Evolutionary conservation across 2,329 filamentous ascomycete genomes (phyloP).

Genomic region (Cercospora sesami): DNA sequence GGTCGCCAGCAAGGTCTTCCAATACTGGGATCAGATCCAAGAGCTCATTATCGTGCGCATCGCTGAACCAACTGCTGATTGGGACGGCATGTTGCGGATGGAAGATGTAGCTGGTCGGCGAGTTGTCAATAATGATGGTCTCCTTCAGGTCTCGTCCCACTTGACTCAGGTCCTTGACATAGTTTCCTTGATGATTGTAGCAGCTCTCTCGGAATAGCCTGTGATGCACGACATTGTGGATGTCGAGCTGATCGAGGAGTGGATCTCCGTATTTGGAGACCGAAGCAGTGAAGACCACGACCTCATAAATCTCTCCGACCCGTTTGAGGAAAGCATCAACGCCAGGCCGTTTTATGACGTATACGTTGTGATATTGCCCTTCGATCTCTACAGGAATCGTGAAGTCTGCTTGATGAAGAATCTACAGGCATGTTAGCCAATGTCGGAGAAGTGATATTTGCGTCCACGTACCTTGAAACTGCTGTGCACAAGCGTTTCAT

Average conservation of each 20-base stretch:
- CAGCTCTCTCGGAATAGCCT: slow-evolving; percentile 96
- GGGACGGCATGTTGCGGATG: slow-evolving; percentile 98
- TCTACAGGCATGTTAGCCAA: slow-evolving; percentile 55
- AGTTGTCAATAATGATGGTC: slow-evolving; percentile 99
- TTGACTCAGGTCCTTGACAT: slow-evolving; percentile 98
- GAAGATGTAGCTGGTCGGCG: slow-evolving; percentile 98
- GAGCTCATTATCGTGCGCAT: slow-evolving; percentile 98
- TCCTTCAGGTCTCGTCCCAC: slow-evolving; percentile 93
- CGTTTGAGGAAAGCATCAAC: slow-evolving; percentile 99
- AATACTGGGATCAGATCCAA: slow-evolving; percentile 96
- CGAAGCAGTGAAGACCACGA: slow-evolving; percentile 97
- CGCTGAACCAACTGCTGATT: slow-evolving; percentile 99
- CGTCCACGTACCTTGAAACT: slow-evolving; percentile 80
- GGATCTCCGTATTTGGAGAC: slow-evolving; percentile 99
- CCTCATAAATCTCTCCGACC: slow-evolving; percentile 95
- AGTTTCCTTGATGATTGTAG: slow-evolving; percentile 99
- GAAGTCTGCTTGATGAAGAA: slow-evolving; percentile 96
- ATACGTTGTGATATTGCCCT: slow-evolving; percentile 98
- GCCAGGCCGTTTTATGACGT: slow-evolving; percentile 98
- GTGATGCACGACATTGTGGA: slow-evolving; percentile 95
- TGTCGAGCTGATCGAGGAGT: slow-evolving; percentile 91
- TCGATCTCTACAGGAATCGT: slow-evolving; percentile 99
- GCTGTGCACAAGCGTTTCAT: slow-evolving; percentile 96
- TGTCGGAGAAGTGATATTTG: not conserved
- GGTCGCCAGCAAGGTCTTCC: slow-evolving; percentile 85